These are phyloP conservation scores for Elymus sibiricus DNA, from an alignment of 176 grass and related monocot genomes.

Conservation along the genomic window DNA sequence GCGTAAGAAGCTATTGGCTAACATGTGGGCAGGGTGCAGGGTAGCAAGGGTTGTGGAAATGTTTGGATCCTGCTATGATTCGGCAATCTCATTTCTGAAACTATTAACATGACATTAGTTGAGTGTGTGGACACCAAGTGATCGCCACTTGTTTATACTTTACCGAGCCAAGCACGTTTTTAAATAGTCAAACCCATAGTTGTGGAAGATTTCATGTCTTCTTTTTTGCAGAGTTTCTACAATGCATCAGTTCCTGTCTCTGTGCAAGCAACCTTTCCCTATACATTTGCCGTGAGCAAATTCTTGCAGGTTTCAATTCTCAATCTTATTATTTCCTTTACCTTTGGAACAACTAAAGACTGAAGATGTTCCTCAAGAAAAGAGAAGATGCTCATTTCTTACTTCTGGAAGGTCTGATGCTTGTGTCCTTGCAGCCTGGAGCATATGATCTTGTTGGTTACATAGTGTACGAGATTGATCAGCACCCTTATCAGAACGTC, in stretches of 20 bases:
- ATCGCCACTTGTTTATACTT: neutral
- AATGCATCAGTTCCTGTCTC: slow-evolving; percentile 87
- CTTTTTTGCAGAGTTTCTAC: slow-evolving; percentile 60
- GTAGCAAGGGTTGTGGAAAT: neutral
- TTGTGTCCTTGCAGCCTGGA: slow-evolving; percentile 64
- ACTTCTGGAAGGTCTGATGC: slow-evolving; percentile 4
- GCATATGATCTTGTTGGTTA: slow-evolving; percentile 89
- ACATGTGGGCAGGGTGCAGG: neutral
- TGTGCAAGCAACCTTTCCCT: slow-evolving; percentile 87
- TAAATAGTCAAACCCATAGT: neutral
- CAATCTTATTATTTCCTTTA: neutral
- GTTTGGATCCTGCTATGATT: slow-evolving; percentile 12
- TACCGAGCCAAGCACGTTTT: neutral
- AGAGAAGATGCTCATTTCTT: neutral
- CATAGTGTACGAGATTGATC: slow-evolving; percentile 93
- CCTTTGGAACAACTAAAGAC: slow-evolving; percentile 18
- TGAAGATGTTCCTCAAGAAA: neutral
- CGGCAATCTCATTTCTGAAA: neutral
- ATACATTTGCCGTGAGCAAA: slow-evolving; percentile 88
- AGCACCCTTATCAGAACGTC: slow-evolving; percentile 74
- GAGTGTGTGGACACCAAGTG: neutral
- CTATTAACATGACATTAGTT: neutral
- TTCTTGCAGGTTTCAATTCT: slow-evolving; percentile 80
- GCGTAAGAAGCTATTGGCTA: neutral
- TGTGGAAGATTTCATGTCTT: neutral